A percentile compares a stretch with the other conserved stretches of the same genome.
phyloP scores from a whole-genome alignment of 2,329 filamentous ascomycete genomes.

The Hymenoscyphus infarciens region DNA sequence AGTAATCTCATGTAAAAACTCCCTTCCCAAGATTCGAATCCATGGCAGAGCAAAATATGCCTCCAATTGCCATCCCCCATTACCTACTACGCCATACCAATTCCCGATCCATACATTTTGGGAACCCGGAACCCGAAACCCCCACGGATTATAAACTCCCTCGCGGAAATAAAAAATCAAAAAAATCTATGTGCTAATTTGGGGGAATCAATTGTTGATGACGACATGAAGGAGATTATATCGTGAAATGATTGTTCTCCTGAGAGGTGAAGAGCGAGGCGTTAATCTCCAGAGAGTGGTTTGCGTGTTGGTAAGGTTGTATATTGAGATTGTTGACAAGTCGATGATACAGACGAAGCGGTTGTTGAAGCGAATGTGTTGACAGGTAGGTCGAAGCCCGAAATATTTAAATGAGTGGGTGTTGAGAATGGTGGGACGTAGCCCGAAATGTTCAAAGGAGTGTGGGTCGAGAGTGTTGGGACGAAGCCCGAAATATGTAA shows the following conservation, averaged over 20 bases:
- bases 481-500: conserved; percentile 28
- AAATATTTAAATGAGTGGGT: conserved; percentile 33
- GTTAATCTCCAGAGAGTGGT: neutral
- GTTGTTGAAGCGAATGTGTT: conserved; percentile 17
- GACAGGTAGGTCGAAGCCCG: conserved; percentile 16
- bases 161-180: conserved; percentile 10
- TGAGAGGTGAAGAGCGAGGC: neutral
- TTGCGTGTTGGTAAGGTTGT: conserved; percentile 7
- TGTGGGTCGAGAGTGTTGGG: conserved; percentile 22
- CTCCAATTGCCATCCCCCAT: neutral
- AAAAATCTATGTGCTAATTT: conserved; percentile 26
- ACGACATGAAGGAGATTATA: conserved; percentile 16
- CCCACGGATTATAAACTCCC: neutral
- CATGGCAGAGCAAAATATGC: neutral
- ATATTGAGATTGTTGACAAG: conserved; percentile 3
- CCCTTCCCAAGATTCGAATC: conserved; percentile 6
- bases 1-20: neutral
- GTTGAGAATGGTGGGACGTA: conserved; percentile 20
- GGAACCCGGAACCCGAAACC: neutral
- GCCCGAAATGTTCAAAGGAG: conserved; percentile 32
- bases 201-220: conserved; percentile 23
- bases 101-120: neutral
- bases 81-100: conserved; percentile 1
- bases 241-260: conserved; percentile 7
- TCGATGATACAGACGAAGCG: conserved; percentile 23